Evolutionary conservation across 2,329 filamentous ascomycete species (phyloP).

Genomic region (Thielaviopsis euricoi): DNA sequence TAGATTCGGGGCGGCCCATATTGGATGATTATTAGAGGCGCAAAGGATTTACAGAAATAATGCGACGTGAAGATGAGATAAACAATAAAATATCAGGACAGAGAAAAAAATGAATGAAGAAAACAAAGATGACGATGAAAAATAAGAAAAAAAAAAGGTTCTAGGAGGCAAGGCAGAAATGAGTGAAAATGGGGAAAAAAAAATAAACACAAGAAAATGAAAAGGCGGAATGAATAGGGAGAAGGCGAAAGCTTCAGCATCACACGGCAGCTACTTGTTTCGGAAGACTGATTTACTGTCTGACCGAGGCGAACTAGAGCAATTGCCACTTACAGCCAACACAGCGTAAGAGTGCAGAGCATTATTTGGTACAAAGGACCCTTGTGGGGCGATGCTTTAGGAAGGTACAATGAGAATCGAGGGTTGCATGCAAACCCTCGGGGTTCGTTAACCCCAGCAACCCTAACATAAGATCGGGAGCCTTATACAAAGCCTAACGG

Average conservation of each 20-base stretch:
- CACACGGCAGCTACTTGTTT: neutral
- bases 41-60: conserved; percentile 24
- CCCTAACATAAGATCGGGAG: too few relatives aligned
- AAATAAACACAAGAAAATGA: conserved; percentile 2
- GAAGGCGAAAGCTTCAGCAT: neutral
- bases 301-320: neutral
- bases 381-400: neutral
- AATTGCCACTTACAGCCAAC: too few relatives aligned
- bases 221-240: neutral
- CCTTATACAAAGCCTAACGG: too few relatives aligned
- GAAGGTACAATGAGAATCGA: neutral
- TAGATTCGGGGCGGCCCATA: conserved; percentile 5
- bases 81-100: conserved; percentile 36
- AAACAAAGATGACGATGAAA: too few relatives aligned
- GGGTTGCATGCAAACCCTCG: neutral
- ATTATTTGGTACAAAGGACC: neutral
- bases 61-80: neutral
- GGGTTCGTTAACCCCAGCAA: too few relatives aligned
- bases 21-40: conserved; percentile 12
- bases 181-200: conserved; percentile 3
- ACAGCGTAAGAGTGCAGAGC: neutral
- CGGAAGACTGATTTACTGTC: neutral
- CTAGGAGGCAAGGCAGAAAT: too few relatives aligned
- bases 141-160: conserved; percentile 17
- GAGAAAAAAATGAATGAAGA: conserved; percentile 13